Conservation (phyloP, 306 rosid species). For the Dalbergia oliveri region DNA sequence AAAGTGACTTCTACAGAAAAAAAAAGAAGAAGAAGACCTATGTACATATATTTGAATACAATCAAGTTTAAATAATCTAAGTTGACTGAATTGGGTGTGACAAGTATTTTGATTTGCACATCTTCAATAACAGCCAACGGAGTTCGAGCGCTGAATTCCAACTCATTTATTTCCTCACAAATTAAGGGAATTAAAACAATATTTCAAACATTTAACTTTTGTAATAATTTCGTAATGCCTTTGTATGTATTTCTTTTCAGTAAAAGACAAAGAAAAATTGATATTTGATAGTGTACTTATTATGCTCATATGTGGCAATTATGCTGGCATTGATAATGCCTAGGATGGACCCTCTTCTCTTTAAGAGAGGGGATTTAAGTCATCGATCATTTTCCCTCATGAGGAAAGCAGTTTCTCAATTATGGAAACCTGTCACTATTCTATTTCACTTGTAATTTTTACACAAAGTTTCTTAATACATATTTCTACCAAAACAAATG, state of each 20-base stretch:
- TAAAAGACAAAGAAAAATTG: conserved; percentile 37
- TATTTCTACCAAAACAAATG: neutral
- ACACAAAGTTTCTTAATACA: conserved; percentile 15
- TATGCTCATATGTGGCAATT: conserved; percentile 53
- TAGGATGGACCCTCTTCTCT: conserved; percentile 49
- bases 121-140: too few relatives aligned
- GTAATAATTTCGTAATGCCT: conserved; percentile 38
- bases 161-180: conserved; percentile 4
- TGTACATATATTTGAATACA: neutral
- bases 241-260: conserved; percentile 41
- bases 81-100: neutral
- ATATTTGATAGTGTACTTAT: conserved; percentile 55
- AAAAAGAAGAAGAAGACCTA: too few relatives aligned
- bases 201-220: conserved; percentile 12
- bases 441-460: conserved; percentile 37
- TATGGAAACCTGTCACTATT: conserved; percentile 58
- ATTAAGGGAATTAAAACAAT: conserved; percentile 7
- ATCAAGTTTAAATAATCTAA: conserved; percentile 28
- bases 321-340: conserved; percentile 57
- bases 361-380: conserved; percentile 40
- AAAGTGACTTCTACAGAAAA: too few relatives aligned
- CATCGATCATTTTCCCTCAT: conserved; percentile 56
- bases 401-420: conserved; percentile 57
- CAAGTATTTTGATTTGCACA: neutral
- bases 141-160: neutral